Percentiles rank a stretch among this genome's conserved stretches.
Conservation (phyloP, 1,284 basidiomycete species). For the Ceratobasidium sp. region DNA sequence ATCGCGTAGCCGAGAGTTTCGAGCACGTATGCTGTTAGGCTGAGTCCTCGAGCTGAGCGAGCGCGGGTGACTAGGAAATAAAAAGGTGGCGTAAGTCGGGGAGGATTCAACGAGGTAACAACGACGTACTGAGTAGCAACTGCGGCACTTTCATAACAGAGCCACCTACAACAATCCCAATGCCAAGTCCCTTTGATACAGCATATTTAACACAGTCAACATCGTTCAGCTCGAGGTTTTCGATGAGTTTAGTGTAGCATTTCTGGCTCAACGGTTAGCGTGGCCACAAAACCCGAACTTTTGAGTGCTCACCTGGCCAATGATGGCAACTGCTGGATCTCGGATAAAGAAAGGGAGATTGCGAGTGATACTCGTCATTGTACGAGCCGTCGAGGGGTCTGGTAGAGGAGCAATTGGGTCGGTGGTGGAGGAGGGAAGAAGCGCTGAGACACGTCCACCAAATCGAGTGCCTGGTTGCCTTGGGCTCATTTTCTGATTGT, state of each 20-base stretch:
- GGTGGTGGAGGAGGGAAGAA: constrained; percentile 11
- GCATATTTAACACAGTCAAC: constrained; percentile 90
- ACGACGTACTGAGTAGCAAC: constrained; percentile 74
- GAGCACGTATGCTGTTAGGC: constrained; percentile 81
- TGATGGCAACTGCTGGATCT: constrained; percentile 82
- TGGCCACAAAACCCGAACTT: constrained; percentile 32
- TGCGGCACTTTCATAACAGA: constrained; percentile 98
- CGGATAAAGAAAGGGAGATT: constrained; percentile 86
- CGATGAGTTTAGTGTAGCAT: constrained; percentile 85
- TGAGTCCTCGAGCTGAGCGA: constrained; percentile 86
- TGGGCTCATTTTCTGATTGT: neutral
- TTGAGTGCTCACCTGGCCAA: constrained; percentile 76
- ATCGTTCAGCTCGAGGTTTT: constrained; percentile 88
- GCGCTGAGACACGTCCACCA: constrained; percentile 43
- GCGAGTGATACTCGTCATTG: constrained; percentile 56
- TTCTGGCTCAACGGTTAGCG: constrained; percentile 64
- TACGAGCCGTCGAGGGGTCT: constrained; percentile 18
- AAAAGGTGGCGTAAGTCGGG: neutral
- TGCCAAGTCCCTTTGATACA: constrained; percentile 91
- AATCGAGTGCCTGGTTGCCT: constrained; percentile 13
- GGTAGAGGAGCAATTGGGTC: constrained; percentile 37
- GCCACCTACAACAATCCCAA: constrained; percentile 94
- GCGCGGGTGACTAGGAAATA: constrained; percentile 66
- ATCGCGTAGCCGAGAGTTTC: constrained; percentile 91
- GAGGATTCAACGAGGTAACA: neutral